Percentiles rank a stretch among this genome's conserved stretches.
phyloP scores from a whole-genome alignment of 2,329 filamentous ascomycete genomes.

The Coleophoma cylindrospora region DNA sequence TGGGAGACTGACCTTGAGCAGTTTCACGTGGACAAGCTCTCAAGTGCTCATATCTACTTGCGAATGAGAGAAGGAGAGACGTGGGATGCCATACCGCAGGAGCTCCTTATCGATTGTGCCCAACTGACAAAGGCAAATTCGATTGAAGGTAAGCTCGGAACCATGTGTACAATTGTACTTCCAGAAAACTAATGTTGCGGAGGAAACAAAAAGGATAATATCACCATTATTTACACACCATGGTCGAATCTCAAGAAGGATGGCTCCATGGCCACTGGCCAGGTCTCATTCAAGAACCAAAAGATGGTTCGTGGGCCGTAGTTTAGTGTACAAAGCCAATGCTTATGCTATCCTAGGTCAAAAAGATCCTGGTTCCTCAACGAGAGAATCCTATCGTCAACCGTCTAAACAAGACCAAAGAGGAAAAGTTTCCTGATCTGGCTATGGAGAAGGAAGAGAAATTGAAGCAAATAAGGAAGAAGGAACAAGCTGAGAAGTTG shows the following conservation, averaged over 20 bases:
- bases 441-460: slow-evolving; percentile 76
- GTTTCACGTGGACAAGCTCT: slow-evolving; percentile 98
- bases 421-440: slow-evolving; percentile 83
- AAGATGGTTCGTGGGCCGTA: slow-evolving; percentile 47
- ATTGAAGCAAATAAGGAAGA: slow-evolving; percentile 64
- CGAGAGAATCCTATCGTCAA: slow-evolving; percentile 92
- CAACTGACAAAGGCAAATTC: slow-evolving; percentile 98
- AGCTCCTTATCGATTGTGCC: slow-evolving; percentile 80
- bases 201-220: slow-evolving; percentile 98
- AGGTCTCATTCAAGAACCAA: slow-evolving; percentile 89
- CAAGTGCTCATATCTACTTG: slow-evolving; percentile 93
- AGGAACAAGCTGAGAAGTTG: slow-evolving; percentile 59
- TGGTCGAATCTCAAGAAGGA: slow-evolving; percentile 97
- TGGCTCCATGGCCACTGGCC: slow-evolving; percentile 90
- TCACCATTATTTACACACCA: slow-evolving; percentile 94
- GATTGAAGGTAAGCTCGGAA: slow-evolving; percentile 67
- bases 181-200: slow-evolving; percentile 10
- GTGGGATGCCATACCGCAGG: slow-evolving; percentile 77
- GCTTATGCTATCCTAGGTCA: slow-evolving; percentile 48
- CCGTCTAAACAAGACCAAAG: slow-evolving; percentile 94
- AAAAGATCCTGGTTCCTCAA: slow-evolving; percentile 71
- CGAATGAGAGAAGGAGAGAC: slow-evolving; percentile 71
- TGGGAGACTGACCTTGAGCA: slow-evolving; percentile 28
- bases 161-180: background rate
- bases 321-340: background rate